These are phyloP conservation scores for Penicillium sumatraense DNA, from an alignment of 2,329 filamentous ascomycete genomes.

Conservation along the genomic window DNA sequence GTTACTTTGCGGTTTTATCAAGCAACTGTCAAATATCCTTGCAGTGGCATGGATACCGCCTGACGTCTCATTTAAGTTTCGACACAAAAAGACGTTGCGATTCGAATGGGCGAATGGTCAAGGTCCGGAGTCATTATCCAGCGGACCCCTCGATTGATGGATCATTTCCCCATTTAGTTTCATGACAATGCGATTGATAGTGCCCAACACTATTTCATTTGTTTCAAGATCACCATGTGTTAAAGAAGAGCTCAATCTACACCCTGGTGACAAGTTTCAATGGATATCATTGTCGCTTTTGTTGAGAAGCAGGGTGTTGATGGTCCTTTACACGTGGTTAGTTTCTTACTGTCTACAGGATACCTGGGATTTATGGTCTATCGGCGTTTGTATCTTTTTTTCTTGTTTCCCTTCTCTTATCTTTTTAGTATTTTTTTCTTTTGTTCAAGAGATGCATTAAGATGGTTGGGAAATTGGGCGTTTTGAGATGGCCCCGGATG, in stretches of 20 bases:
- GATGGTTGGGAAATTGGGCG: constrained; percentile 23
- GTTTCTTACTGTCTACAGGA: neutral
- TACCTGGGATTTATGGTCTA: neutral
- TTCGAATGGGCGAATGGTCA: constrained; percentile 13
- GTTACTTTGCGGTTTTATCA: neutral
- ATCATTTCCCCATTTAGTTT: neutral
- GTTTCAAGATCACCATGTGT: neutral
- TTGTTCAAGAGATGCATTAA: constrained; percentile 22
- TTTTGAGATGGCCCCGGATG: constrained; percentile 22
- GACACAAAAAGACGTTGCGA: neutral
- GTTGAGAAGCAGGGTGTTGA: neutral
- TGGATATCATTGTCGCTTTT: neutral
- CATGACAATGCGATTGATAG: neutral
- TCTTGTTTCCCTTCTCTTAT: neutral
- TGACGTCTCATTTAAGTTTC: constrained; percentile 17
- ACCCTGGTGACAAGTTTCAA: neutral
- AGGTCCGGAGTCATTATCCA: constrained; percentile 23
- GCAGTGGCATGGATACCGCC: neutral
- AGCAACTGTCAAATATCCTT: neutral
- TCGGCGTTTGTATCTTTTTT: neutral
- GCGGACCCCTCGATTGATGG: constrained; percentile 2
- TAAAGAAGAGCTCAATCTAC: neutral
- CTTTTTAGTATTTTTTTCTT: constrained; percentile 3
- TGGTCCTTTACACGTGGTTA: neutral
- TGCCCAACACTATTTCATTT: neutral